Percentiles rank a stretch among this genome's conserved stretches.
Evolutionary conservation across 768 basidiomycete genomes (phyloP).

Genomic region (Termitomyces sp.): DNA sequence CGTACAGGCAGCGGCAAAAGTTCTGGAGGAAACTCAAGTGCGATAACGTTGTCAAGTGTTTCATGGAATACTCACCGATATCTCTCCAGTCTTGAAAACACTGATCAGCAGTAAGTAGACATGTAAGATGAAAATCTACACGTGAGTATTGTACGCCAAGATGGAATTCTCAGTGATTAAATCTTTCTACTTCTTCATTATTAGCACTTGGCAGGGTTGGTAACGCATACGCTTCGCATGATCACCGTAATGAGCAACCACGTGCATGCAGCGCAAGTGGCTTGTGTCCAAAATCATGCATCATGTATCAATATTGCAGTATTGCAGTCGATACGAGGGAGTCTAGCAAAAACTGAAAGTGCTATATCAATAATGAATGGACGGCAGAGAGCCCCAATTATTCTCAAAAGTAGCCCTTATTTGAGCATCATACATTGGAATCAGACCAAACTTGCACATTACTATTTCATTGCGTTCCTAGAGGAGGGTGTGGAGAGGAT

Average conservation of each 20-base stretch:
- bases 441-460: background rate
- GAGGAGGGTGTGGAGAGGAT: background rate
- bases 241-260: background rate
- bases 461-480: background rate
- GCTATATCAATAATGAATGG: background rate
- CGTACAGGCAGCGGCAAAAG: conserved; percentile 73
- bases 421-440: background rate
- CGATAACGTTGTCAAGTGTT: background rate
- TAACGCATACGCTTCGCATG: no score
- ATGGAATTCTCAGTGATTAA: no score
- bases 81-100: background rate
- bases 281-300: background rate
- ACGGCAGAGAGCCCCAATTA: background rate
- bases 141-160: background rate
- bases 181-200: background rate
- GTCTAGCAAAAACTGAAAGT: background rate
- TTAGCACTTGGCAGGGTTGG: no score
- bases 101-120: background rate
- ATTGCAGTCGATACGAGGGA: background rate
- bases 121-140: background rate
- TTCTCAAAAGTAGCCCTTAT: background rate
- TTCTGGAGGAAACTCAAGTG: conserved; percentile 43
- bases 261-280: background rate
- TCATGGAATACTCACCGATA: background rate
- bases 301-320: no score